Evolutionary conservation across 1,284 basidiomycete species (phyloP), one percentile per base, ranked within the genome.

Genomic region (Naganishia cerealis): DNA sequence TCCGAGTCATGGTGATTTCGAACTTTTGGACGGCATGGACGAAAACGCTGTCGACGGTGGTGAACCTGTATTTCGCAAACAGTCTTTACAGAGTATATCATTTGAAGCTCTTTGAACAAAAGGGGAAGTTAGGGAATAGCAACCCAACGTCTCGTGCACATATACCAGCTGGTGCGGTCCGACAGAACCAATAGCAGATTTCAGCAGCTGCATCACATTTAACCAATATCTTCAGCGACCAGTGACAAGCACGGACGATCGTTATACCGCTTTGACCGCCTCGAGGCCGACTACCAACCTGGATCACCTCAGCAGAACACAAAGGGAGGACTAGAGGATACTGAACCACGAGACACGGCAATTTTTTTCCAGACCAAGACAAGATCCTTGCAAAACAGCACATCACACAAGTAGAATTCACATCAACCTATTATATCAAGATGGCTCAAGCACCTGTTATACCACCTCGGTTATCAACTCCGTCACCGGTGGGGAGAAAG

Each of bases 391-490:
- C 12, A 13, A 9, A 50, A 42, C 56, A 18, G 18, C n/a, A 42
- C 10, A 15, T 16, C 40, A n/a, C 16, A 3, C 21, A 48, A 29
- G 10, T 42, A 26, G 10, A 24, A 59, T 12, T 9, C 15, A 50
- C 42, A 43, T 39, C 8, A 48, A 48, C 16, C 58, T 24, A 7
- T 24, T 21, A 21, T 24, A 8, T 16, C 33, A 63, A 42, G n/a
- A 63, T 63, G 61, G 61, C 61, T 33, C 36, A 50, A 39, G 61
- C 61, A 63, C 61, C 61, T 42, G 61, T 63, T 26, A 63, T 63
- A 63, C 61, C 61, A 24, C 50, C 61, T 16, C 50, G 61, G 9
- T 38, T 63, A 24, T 63, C 61, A 52, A 38, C 50, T 24, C 61
- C 50, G 5, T 63, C 61, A 8, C 43, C 63, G 4, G 54, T 66